Evolutionary conservation across 768 basidiomycete species (phyloP).

Genomic region (Termitomyces sp.): DNA sequence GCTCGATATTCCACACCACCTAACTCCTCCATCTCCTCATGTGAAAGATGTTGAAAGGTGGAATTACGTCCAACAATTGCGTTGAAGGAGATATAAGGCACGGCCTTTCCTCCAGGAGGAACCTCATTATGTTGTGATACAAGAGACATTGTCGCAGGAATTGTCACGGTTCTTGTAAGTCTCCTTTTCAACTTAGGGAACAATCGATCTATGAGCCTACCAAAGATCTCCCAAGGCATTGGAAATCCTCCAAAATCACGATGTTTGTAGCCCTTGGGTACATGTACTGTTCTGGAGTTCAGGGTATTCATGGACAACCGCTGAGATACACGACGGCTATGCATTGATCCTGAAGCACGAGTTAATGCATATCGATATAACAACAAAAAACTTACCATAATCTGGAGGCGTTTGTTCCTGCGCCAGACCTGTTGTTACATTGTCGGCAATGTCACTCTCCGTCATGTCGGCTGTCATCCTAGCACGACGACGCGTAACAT

Average conservation of each 20-base stretch:
- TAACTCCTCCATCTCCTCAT: slow-evolving; percentile 84
- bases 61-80: slow-evolving; percentile 84
- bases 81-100: slow-evolving; percentile 83
- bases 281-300: slow-evolving; percentile 15
- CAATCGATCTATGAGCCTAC: slow-evolving; percentile 40
- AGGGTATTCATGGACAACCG: slow-evolving; percentile 16
- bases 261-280: slow-evolving; percentile 26
- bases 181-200: slow-evolving; percentile 61
- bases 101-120: slow-evolving; percentile 42
- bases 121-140: slow-evolving; percentile 34
- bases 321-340: slow-evolving; percentile 11
- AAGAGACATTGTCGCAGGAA: slow-evolving; percentile 65
- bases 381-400: slow-evolving; percentile 8
- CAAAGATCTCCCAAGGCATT: slow-evolving; percentile 55
- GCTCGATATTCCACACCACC: slow-evolving; percentile 93
- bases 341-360: slow-evolving; percentile 10
- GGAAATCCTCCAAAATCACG: slow-evolving; percentile 71
- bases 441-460: slow-evolving; percentile 11
- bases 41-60: slow-evolving; percentile 58
- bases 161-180: slow-evolving; percentile 67
- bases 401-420: slow-evolving; percentile 6
- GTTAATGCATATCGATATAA: not conserved
- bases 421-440: slow-evolving; percentile 2
- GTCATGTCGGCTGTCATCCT: slow-evolving; percentile 11
- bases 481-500: slow-evolving; percentile 20